Conservation (phyloP, 345 rosid species). For the Lepidium sativum region DNA sequence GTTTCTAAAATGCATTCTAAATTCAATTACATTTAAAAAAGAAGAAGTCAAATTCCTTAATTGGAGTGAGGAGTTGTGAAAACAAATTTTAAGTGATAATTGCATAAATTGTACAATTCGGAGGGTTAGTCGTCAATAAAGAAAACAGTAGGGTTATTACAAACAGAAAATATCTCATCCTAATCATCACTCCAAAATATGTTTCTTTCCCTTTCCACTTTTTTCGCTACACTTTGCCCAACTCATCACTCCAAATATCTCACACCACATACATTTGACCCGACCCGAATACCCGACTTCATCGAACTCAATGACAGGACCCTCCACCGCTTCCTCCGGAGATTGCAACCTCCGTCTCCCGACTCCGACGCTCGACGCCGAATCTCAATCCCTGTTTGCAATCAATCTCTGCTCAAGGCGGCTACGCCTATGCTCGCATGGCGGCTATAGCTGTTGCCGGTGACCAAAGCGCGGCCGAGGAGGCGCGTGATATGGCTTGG, state of each 20-base stretch:
- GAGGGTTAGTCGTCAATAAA: neutral
- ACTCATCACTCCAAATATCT: slow-evolving; percentile 12
- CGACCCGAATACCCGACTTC: slow-evolving; percentile 1
- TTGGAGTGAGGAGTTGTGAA: neutral
- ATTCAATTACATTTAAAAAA: no score
- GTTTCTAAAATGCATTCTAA: no score
- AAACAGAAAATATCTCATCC: slow-evolving; percentile 17
- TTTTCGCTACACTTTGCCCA: slow-evolving; percentile 16
- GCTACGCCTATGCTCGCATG: slow-evolving; percentile 78
- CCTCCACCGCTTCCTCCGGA: slow-evolving; percentile 11
- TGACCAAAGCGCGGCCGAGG: slow-evolving; percentile 88
- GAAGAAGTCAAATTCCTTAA: no score
- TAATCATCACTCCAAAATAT: slow-evolving; percentile 29
- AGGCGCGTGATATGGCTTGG: slow-evolving; percentile 96
- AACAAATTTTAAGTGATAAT: neutral
- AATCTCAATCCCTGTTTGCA: slow-evolving; percentile 52
- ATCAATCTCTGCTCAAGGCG: slow-evolving; percentile 65
- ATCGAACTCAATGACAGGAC: slow-evolving; percentile 17
- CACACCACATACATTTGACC: neutral
- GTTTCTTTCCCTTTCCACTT: slow-evolving; percentile 15
- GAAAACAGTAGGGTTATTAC: neutral
- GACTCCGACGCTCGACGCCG: slow-evolving; percentile 66
- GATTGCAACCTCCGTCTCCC: slow-evolving; percentile 27
- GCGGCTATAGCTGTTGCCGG: slow-evolving; percentile 59
- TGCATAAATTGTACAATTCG: neutral